Evolutionary conservation across 2,329 filamentous ascomycete species (phyloP), one percentile per base, ranked within the genome.

Genomic region (Colletotrichum graminicola): DNA sequence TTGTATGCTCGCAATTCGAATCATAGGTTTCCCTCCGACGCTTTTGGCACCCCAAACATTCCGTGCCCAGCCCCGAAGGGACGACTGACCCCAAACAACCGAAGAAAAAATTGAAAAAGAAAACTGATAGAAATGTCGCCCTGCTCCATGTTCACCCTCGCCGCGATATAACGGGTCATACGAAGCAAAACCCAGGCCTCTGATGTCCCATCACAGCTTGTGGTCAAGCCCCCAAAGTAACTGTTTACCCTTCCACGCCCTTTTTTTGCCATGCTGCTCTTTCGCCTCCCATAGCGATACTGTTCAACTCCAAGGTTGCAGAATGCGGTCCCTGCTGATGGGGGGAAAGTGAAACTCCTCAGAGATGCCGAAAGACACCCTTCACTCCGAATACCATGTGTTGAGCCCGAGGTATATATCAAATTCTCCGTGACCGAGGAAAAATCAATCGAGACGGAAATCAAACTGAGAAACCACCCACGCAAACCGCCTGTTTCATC

Each of bases 371-470:
- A 66, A 65, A 49, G 63, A 71, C 67, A 73, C 71, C 72, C 59
- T 71, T 71, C 67, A 73, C 73, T 71, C 71, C 73, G 55, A 66
- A 49, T 68, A 65, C 67, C 73, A 47, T 47, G 63, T 67, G 54
- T 69, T 57, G 71, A 67, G 62, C 56, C 66, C 67, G 39, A 73
- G 71, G 71, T 74, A 74, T 74, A 73, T 73, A 65, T 71, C 73
- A 61, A 54, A 63, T 71, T 71, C 67, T 71, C 64, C 71, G 61
- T 67, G 66, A 56, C 71, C 71, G 71, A 71, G 62, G 69, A 67
- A 69, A 72, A 51, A 26, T 55, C 67, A 71, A 62, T 59, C 62
- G 41, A 73, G 62, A 66, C 62, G 52, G 62, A 73, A 73, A 69
- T 34, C 65, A 73, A 73, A 56, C 51, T 23, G 61, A 71, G 60